Evolutionary conservation across 1,284 basidiomycete species (phyloP), one percentile per base, ranked within the genome.

Genomic region (Agroathelia rolfsii): DNA sequence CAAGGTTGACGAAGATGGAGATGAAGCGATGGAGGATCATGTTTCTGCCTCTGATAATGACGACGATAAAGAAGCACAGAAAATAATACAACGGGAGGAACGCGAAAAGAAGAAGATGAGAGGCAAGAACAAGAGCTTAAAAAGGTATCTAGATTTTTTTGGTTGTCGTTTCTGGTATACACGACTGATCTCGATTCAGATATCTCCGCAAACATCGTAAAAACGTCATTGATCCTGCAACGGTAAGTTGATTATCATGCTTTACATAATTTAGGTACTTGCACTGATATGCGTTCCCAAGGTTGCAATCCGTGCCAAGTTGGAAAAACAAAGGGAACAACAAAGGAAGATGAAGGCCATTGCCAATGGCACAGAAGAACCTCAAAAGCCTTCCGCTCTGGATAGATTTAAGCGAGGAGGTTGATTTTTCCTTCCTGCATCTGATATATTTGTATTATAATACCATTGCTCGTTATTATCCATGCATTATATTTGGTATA

Each of bases 181-280:
- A 20, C 7, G 6, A 19, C 11, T 35, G 3, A 39, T 37, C 16
- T 18, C 10, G 14, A n/a, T 10, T 17, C 12, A 72, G 72, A 33
- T 82, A 76, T 53, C 55, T 94, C 38, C 69, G 83, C 44, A 90
- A 90, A 61, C 83, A 90, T 56, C 75, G 86, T 52, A 90, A 92
- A 66, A 94, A 95, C 48, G 85, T 95, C 35, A 73, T 95, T 42
- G 89, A 94, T 53, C 85, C 87, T 16, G 70, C 76, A 30, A 74
- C 82, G 35, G 88, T 93, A 47, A 48, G 79, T 67, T 12, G 32
- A 21, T 8, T 22, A 24, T n/a, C 30, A 30, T 5, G 10, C n/a
- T 14, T 36, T 24, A 30, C 25, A 28, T 10, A 32, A 28, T 26
- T 15, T 24, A n/a, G 25, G 8, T 19, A n/a, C 17, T 36, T 18